Evolutionary conservation across 2,329 filamentous ascomycete genomes (phyloP).

Genomic region (Aurifilum marmelostoma): DNA sequence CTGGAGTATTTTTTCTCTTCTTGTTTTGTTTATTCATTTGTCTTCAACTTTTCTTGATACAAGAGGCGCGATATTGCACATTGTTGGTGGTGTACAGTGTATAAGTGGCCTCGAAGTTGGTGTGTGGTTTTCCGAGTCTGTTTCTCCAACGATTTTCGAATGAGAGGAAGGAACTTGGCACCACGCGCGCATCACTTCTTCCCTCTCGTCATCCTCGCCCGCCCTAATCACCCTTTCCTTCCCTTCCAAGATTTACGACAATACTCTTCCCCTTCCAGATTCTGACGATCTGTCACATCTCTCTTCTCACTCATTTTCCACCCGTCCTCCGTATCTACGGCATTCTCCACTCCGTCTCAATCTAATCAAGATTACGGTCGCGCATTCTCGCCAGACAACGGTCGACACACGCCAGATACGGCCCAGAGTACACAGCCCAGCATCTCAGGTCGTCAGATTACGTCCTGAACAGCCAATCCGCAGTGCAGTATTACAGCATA

Average conservation of each 20-base stretch:
- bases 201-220: constrained; percentile 2
- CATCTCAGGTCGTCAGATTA: not conserved
- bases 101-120: not conserved
- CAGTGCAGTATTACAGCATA: constrained; percentile 3
- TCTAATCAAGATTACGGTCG: not conserved
- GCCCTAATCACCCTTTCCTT: not conserved
- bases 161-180: not conserved
- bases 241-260: not conserved
- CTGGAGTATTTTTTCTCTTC: not conserved
- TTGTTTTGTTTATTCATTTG: not conserved
- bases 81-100: not conserved
- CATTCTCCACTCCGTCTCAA: not conserved
- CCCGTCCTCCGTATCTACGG: not conserved
- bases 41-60: not conserved
- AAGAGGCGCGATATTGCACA: not conserved
- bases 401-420: not conserved
- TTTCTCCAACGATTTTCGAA: not conserved
- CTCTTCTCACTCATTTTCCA: not conserved
- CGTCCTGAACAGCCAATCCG: not conserved
- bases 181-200: not conserved
- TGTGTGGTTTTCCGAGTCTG: not conserved
- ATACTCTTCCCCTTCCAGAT: not conserved
- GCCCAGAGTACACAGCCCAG: not conserved
- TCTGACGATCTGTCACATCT: not conserved
- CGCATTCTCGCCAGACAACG: not conserved